Percentiles rank a stretch among this genome's conserved stretches.
These are phyloP conservation scores for Chrysoporthe puriensis DNA, from an alignment of 2,329 filamentous ascomycete species.

Conservation along the genomic window DNA sequence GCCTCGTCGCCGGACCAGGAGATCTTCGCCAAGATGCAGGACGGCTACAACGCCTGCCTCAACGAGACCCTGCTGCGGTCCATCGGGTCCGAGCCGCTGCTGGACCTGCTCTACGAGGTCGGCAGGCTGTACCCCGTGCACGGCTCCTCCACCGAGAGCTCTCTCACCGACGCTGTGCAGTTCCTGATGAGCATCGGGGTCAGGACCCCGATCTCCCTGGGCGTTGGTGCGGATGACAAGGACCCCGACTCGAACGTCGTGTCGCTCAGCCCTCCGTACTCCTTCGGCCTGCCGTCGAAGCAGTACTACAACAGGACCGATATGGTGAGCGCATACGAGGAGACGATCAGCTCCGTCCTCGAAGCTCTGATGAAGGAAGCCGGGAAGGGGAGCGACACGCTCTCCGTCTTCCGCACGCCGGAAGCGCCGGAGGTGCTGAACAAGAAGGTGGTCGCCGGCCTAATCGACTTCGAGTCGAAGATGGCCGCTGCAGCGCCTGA, in stretches of 20 bases:
- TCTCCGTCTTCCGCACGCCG: conserved; percentile 34
- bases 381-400: neutral
- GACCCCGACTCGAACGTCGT: conserved; percentile 44
- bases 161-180: conserved; percentile 46
- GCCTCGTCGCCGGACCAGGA: conserved; percentile 54
- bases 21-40: conserved; percentile 69
- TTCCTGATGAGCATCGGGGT: conserved; percentile 40
- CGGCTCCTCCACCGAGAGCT: neutral
- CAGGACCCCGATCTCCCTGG: conserved; percentile 48
- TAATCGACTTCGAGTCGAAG: conserved; percentile 33
- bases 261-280: conserved; percentile 46
- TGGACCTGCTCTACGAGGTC: conserved; percentile 58
- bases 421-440: conserved; percentile 32
- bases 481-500: conserved; percentile 29
- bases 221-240: conserved; percentile 48
- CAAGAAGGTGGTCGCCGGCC: conserved; percentile 35
- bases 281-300: conserved; percentile 65
- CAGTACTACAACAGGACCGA: conserved; percentile 62
- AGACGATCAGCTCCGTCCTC: conserved; percentile 46
- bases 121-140: conserved; percentile 37
- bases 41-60: conserved; percentile 68
- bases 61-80: conserved; percentile 61
- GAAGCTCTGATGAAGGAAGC: conserved; percentile 29
- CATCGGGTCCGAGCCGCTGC: conserved; percentile 59
- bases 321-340: conserved; percentile 55